Evolutionary conservation across 148 eudicot genomes (phyloP).

Genomic region (Rhododendron vialii): DNA sequence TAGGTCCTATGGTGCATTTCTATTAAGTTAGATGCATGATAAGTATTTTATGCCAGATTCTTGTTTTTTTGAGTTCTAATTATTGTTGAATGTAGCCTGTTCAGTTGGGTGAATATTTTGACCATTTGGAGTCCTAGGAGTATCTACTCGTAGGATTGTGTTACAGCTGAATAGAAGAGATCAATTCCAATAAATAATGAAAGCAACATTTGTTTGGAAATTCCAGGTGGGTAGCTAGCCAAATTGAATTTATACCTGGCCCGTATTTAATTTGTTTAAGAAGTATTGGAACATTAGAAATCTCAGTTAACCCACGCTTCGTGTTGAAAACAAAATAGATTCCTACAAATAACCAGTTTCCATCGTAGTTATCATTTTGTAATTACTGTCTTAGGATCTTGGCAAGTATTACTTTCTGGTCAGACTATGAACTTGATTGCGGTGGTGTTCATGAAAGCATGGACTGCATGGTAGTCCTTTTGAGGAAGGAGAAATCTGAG

Average conservation of each 20-base stretch:
- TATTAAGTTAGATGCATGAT: not conserved
- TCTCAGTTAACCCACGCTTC: not conserved
- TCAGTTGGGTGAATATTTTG: not conserved
- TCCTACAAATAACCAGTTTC: not conserved
- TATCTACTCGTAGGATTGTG: not conserved
- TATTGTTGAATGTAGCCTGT: not conserved
- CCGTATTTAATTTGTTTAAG: not conserved
- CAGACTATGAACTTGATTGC: not conserved
- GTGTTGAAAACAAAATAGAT: not conserved
- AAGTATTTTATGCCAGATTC: not conserved
- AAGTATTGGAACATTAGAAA: not conserved
- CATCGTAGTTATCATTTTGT: not conserved
- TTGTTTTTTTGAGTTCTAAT: not conserved
- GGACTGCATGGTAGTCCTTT: not conserved
- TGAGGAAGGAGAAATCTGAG: not conserved
- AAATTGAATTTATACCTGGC: not conserved
- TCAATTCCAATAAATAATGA: not conserved
- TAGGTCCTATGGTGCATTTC: not conserved
- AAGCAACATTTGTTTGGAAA: not conserved
- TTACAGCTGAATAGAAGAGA: not conserved
- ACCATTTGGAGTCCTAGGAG: not conserved
- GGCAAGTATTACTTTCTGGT: not conserved
- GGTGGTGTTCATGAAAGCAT: not conserved
- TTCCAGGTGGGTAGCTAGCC: not conserved
- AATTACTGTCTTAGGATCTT: not conserved